Evolutionary conservation across 1,139 yeast genomes (phyloP), one percentile per base, ranked within the genome.

Genomic region (Blastobotrys serpentis): DNA sequence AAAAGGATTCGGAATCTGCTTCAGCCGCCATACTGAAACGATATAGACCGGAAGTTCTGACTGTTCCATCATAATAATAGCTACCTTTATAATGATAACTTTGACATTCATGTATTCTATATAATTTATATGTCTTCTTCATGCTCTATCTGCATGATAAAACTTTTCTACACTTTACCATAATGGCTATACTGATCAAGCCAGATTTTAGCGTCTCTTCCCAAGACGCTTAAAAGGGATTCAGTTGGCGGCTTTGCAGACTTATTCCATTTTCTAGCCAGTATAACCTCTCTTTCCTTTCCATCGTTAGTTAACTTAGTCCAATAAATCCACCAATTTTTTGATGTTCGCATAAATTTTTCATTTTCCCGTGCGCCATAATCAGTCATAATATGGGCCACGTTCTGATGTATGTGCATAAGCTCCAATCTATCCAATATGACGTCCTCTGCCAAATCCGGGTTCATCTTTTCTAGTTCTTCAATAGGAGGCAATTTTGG

Each of bases 1-100:
- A 76, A 44, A 79, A 78, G 30, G 83, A 80, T 46, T 71, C 84
- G 49, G 73, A 74, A 56, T 77, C 72, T 16, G 84, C 80, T 56
- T 78, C 86, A 42, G 64, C 68, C 21, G 70, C 76, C 53, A 71
- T 82, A 51, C 64, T 86, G 47, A 71, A 70, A 37, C 82, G 82
- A 61, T 83, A 62, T 46, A 50, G 66, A 25, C 66, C 70, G 2
- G 54, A 46, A 11, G 42, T 23, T 11, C 13, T 39, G 7, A 14
- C 32, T 11, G 13, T 11, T 29, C n/a, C 13, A 6, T 29, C 13
- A 11, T 29, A 11, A 29, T 29, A 11, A 7, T 23, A 23, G 10
- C 26, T 23, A 23, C 10, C 26, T 23, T 23, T 10, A 23, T 23
- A 6, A 10, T 29, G n/a, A 29, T 11, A 23, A 25, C 37, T 43